Conservation (phyloP, 768 basidiomycete species). For the Gelatoporia subvermispora region DNA sequence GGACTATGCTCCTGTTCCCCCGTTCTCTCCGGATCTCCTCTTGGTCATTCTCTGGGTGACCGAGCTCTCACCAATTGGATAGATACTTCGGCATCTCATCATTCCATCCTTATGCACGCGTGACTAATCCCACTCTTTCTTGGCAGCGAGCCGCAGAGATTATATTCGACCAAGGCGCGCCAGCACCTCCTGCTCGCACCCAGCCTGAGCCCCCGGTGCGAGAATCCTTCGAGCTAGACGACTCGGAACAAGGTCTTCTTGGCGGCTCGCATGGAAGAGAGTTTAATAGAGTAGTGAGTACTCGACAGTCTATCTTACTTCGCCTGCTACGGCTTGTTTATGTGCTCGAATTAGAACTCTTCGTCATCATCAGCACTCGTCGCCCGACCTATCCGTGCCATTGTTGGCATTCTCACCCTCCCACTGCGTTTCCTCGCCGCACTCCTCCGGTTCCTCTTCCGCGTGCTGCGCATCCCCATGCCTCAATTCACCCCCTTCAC, state of each 20-base stretch:
- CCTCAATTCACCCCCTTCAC: slow-evolving; percentile 41
- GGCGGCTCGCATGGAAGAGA: slow-evolving; percentile 13
- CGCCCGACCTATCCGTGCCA: slow-evolving; percentile 28
- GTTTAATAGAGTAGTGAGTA: slow-evolving; percentile 17
- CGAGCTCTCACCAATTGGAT: too few relatives aligned
- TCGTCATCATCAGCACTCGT: slow-evolving; percentile 15
- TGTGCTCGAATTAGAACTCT: neutral
- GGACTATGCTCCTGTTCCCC: neutral
- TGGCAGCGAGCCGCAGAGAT: slow-evolving; percentile 54
- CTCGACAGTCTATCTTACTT: too few relatives aligned
- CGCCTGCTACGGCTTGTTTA: too few relatives aligned
- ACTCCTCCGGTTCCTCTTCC: slow-evolving; percentile 62
- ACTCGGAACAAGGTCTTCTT: slow-evolving; percentile 36
- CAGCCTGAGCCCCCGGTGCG: slow-evolving; percentile 7
- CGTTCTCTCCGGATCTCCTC: neutral
- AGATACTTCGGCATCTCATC: too few relatives aligned
- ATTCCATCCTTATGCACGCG: too few relatives aligned
- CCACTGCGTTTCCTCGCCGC: slow-evolving; percentile 57
- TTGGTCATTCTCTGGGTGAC: neutral
- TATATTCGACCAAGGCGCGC: slow-evolving; percentile 40
- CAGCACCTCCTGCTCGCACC: slow-evolving; percentile 14
- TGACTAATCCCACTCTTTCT: too few relatives aligned
- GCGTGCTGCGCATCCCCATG: slow-evolving; percentile 62
- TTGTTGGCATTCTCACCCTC: slow-evolving; percentile 48
- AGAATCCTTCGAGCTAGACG: slow-evolving; percentile 48